Evolutionary conservation across 2,329 filamentous ascomycete species (phyloP).

Genomic region (Metarhizium rileyi): DNA sequence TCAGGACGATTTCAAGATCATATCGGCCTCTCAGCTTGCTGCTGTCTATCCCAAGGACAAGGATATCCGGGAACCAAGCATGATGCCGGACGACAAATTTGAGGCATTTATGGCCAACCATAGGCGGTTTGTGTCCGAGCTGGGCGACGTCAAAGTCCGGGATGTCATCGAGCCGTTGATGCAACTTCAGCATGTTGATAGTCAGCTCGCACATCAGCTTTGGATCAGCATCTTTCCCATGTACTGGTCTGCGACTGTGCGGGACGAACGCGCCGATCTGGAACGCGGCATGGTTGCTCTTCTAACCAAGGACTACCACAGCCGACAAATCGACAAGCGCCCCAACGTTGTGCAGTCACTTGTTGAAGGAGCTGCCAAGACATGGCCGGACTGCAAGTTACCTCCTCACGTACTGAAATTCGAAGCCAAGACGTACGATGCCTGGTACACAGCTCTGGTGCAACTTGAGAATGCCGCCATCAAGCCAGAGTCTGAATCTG

Average conservation of each 20-base stretch:
- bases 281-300: constrained; percentile 86
- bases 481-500: constrained; percentile 73
- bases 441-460: constrained; percentile 89
- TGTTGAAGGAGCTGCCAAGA: constrained; percentile 75
- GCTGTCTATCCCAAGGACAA: constrained; percentile 67
- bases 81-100: constrained; percentile 74
- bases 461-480: constrained; percentile 87
- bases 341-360: constrained; percentile 94
- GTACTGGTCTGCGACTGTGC: constrained; percentile 80
- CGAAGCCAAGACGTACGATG: constrained; percentile 85
- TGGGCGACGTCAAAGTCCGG: constrained; percentile 76
- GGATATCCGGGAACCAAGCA: constrained; percentile 51
- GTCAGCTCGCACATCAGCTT: constrained; percentile 71
- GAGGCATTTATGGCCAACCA: constrained; percentile 72
- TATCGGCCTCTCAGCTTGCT: constrained; percentile 65
- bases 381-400: constrained; percentile 81
- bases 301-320: constrained; percentile 91
- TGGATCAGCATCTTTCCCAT: constrained; percentile 90
- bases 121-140: constrained; percentile 70
- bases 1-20: constrained; percentile 70
- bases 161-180: constrained; percentile 84
- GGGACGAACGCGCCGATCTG: constrained; percentile 81
- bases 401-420: constrained; percentile 96
- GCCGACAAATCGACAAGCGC: constrained; percentile 84
- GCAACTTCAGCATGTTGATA: constrained; percentile 86